Base-by-base conservation (phyloP, 2,329 filamentous ascomycete species). In the Aspergillus felis region DNA sequence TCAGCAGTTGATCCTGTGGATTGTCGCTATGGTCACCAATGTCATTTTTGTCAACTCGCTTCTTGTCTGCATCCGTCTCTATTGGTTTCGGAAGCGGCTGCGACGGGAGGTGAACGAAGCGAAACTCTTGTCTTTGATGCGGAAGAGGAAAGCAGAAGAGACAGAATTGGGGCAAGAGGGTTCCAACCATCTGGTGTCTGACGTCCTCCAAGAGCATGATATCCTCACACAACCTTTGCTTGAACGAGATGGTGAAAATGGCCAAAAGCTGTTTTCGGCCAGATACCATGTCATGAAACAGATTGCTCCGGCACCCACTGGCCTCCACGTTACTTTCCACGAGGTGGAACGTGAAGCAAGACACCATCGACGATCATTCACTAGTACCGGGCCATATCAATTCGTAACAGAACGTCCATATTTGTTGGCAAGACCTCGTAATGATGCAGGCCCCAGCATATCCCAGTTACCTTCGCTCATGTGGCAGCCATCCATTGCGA, bases 61-160 rank as follows among this genome's bases (percentile, higher is more conserved):
- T 53, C 91, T 97, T 35, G 93, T 97, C 10, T 91, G 95, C 64
- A 81, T 97, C 8, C 88, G 93, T 29, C 79, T 97, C 2, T 96
- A 95, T 75, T 97, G 92, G 92, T 97, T 97, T 71, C 92, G 97
- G 74, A 96, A 93, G 73, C 85, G 91, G 12, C 96, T 97, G 70
- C 88, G 93, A 69, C 82, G 88, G 64, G 83, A 95, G 60, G 90
- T 89, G 17, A 81, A 81, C 32, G 89, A 94, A 64, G 86, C 89
- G 1, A 84, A 85, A 56, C 79, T 76, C 42, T 78, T 86, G 51
- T 84, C 91, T 54, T 82, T 82, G 57, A 87, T 72, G 71, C 68
- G 82, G 72, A 54, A 70, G 73, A 35, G 72, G 61, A 48, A 76
- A 74, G 49, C 51, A 53, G 55, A 62, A 25, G 57, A 57, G 22